Percentiles rank a stretch among this genome's conserved stretches.
Evolutionary conservation across 805 yeast genomes (phyloP).

Genomic region (Wickerhamomyces ciferrii): DNA sequence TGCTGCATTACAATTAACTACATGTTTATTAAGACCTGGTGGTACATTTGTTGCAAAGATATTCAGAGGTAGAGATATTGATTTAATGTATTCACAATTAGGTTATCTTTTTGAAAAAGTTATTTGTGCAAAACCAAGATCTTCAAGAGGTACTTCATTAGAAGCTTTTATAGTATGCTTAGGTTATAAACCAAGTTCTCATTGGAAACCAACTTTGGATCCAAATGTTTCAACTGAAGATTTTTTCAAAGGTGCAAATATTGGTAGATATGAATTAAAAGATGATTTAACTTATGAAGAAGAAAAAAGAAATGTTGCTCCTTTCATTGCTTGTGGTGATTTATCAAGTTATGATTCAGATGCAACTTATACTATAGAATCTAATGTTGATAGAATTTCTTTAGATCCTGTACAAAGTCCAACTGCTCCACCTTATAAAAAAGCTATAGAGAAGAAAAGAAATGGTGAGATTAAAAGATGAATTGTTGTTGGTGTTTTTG

Average conservation of each 20-base stretch:
- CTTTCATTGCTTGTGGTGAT: slow-evolving; percentile 96
- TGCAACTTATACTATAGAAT: slow-evolving; percentile 68
- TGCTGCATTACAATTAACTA: slow-evolving; percentile 87
- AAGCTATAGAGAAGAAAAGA: slow-evolving; percentile 83
- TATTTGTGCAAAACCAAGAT: slow-evolving; percentile 92
- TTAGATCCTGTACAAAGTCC: slow-evolving; percentile 94
- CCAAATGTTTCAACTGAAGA: slow-evolving; percentile 67
- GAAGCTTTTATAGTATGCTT: slow-evolving; percentile 93
- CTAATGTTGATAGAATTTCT: slow-evolving; percentile 34
- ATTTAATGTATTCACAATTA: slow-evolving; percentile 86
- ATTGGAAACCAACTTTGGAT: slow-evolving; percentile 73
- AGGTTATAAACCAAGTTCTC: slow-evolving; percentile 76
- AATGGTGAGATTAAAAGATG: slow-evolving; percentile 49
- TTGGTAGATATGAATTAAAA: slow-evolving; percentile 47
- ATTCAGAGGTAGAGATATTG: slow-evolving; percentile 94
- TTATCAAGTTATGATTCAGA: slow-evolving; percentile 85
- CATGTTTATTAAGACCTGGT: slow-evolving; percentile 82
- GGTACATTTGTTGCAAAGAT: slow-evolving; percentile 96
- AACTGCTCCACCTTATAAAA: slow-evolving; percentile 94
- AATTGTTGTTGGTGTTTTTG: background rate
- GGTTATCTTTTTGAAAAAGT: slow-evolving; percentile 82
- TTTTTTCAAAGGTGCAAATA: slow-evolving; percentile 61
- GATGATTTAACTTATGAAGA: slow-evolving; percentile 39
- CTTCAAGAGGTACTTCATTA: slow-evolving; percentile 90
- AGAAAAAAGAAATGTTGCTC: slow-evolving; percentile 76